Evolutionary conservation across 1,284 basidiomycete species (phyloP), one percentile per base, ranked within the genome.

Genomic region (Fomitopsis betulina): DNA sequence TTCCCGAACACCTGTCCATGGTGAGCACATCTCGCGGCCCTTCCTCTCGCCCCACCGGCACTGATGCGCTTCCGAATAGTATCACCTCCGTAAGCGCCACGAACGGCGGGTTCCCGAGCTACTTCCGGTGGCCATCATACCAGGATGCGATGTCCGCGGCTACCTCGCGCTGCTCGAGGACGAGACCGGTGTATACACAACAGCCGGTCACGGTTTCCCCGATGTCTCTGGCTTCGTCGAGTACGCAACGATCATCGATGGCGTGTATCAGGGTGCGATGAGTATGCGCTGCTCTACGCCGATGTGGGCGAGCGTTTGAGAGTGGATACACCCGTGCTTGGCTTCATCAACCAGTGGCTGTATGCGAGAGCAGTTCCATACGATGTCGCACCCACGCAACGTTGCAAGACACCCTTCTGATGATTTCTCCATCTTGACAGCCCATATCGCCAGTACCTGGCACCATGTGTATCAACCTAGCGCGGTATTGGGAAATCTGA

Each of bases 1-100:
- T 90, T 91, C 79, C 88, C 88, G 15, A 75, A 80, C 21, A 70
- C 69, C 15, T 80, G 84, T 84, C 56, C 79, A 78, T 35, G 78
- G 84, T 83, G 71, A 67, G 72, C 35, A 9, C 35, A 12, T 15
- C 35, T 2, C 35, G 35, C 5, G 13, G 5, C n/a, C 9, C 76
- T 58, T 17, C 21, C 25, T 33, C 33, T 3, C 47, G 43, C 33
- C 32, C 54, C 9, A 10, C 27, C 7, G n/a, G 35, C 51, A 10
- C 21, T 15, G 13, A 19, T 35, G 19, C 21, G 23, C 21, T 73
- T 10, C 15, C 45, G 85, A 37, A 32, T 1, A 87, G 75, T 60
- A 81, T 86, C 15, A 86, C 83, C 5, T 60, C 81, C 12, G 82
- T 85, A 8, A 82, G 82, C n/a, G 80, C 76, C 23, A 84, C 81